These are phyloP conservation scores for Gossypium thurberi DNA, from an alignment of 345 rosid species.

Conservation along the genomic window DNA sequence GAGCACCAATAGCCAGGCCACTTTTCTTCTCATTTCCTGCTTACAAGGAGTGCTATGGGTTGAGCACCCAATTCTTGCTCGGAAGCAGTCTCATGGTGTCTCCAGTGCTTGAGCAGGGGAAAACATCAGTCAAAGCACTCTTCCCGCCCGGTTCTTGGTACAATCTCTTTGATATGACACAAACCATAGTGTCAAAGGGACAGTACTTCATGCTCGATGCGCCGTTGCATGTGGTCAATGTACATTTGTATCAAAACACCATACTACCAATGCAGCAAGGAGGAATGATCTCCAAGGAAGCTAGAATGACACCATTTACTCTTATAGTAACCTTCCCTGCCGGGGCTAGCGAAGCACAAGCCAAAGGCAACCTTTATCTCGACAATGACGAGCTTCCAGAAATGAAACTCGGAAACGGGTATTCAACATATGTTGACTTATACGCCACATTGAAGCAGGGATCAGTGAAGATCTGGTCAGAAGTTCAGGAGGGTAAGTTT, in stretches of 20 bases:
- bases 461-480: slow-evolving; percentile 69
- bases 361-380: slow-evolving; percentile 63
- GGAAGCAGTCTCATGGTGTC: slow-evolving; percentile 89
- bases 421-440: slow-evolving; percentile 53
- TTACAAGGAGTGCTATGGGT: slow-evolving; percentile 51
- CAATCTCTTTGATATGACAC: slow-evolving; percentile 65
- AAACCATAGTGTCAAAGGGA: slow-evolving; percentile 48
- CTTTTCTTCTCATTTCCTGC: slow-evolving; percentile 90
- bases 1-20: slow-evolving; percentile 95
- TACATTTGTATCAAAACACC: slow-evolving; percentile 73
- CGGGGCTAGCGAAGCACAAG: slow-evolving; percentile 51
- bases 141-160: slow-evolving; percentile 96
- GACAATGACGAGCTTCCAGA: slow-evolving; percentile 89
- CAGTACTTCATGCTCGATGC: slow-evolving; percentile 57
- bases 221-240: slow-evolving; percentile 74
- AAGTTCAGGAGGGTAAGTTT: slow-evolving; percentile 64
- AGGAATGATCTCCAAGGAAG: slow-evolving; percentile 76
- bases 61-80: slow-evolving; percentile 88
- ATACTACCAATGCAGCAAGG: slow-evolving; percentile 93
- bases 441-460: slow-evolving; percentile 55
- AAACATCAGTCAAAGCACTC: slow-evolving; percentile 60
- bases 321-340: slow-evolving; percentile 75
- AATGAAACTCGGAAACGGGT: slow-evolving; percentile 75
- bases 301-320: slow-evolving; percentile 74
- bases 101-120: slow-evolving; percentile 81